Evolutionary conservation across 208 protist genomes (phyloP).

Genomic region (Acanthamoeba quina): DNA sequence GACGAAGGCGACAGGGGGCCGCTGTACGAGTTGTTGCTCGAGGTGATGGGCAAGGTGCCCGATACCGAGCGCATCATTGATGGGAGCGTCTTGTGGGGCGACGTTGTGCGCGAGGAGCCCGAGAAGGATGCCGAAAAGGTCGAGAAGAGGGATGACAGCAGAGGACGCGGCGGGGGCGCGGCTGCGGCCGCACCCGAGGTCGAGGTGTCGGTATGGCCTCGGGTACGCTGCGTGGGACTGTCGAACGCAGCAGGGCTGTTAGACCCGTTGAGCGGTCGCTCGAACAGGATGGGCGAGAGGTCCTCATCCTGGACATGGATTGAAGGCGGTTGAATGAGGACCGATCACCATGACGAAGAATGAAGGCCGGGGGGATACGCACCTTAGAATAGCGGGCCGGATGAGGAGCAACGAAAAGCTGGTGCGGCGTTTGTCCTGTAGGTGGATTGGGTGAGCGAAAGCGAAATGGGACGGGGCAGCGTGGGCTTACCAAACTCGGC

Average conservation of each 20-base stretch:
- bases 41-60: background rate
- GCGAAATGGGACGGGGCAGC: slow-evolving; percentile 94
- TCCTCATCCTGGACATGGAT: background rate
- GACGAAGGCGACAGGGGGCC: background rate
- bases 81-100: background rate
- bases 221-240: background rate
- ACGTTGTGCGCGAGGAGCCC: background rate
- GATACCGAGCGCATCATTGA: slow-evolving; percentile 33
- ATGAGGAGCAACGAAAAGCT: slow-evolving; percentile 55
- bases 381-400: slow-evolving; percentile 44
- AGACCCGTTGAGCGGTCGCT: background rate
- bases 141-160: slow-evolving; percentile 27
- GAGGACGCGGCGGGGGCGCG: background rate
- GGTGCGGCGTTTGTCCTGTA: slow-evolving; percentile 72
- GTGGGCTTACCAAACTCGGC: slow-evolving; percentile 98
- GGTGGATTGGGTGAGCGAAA: slow-evolving; percentile 89
- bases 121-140: slow-evolving; percentile 28
- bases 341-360: background rate
- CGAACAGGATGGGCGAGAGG: slow-evolving; percentile 29
- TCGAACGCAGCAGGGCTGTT: background rate
- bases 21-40: background rate
- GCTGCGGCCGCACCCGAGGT: background rate
- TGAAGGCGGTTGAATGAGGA: background rate
- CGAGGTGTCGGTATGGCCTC: too few relatives aligned
- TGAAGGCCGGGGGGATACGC: too few relatives aligned